These are phyloP conservation scores for Populus tomentosa DNA, from an alignment of 441 rosid species.

Conservation along the genomic window DNA sequence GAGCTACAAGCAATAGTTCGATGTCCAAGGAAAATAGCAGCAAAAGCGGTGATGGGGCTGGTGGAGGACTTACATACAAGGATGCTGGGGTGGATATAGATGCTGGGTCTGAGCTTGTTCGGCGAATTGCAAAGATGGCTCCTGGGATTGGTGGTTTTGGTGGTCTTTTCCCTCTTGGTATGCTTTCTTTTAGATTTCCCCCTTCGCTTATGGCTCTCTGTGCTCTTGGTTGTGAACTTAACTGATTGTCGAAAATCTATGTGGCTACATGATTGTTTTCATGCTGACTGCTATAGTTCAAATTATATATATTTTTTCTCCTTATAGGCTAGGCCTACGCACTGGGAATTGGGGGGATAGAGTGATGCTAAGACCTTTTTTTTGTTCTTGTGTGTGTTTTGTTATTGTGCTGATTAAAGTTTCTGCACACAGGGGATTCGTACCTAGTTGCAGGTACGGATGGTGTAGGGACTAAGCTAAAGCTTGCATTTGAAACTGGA, in stretches of 20 bases:
- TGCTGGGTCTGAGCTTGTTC: slow-evolving; percentile 88
- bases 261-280: not conserved
- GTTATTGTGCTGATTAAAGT: slow-evolving; percentile 10
- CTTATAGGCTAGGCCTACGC: not conserved
- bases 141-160: slow-evolving; percentile 95
- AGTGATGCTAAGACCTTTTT: not conserved
- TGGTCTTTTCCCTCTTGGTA: slow-evolving; percentile 85
- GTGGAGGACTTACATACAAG: slow-evolving; percentile 56
- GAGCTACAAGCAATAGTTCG: slow-evolving; percentile 12
- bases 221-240: not conserved
- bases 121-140: slow-evolving; percentile 83
- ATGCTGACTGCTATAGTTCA: not conserved
- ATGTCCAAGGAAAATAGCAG: slow-evolving; percentile 26
- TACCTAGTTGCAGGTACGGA: slow-evolving; percentile 94
- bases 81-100: slow-evolving; percentile 95
- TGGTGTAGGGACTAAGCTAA: slow-evolving; percentile 96
- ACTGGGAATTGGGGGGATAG: not conserved
- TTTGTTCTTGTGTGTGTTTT: not conserved
- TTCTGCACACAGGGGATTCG: slow-evolving; percentile 56
- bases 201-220: too few species aligned
- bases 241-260: not conserved
- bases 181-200: not conserved
- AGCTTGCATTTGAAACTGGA: slow-evolving; percentile 88
- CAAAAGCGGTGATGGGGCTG: slow-evolving; percentile 16
- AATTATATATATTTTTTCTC: too few species aligned